Evolutionary conservation across 139 green algal genomes (phyloP).

Genomic region (Chlorella vulgaris): DNA sequence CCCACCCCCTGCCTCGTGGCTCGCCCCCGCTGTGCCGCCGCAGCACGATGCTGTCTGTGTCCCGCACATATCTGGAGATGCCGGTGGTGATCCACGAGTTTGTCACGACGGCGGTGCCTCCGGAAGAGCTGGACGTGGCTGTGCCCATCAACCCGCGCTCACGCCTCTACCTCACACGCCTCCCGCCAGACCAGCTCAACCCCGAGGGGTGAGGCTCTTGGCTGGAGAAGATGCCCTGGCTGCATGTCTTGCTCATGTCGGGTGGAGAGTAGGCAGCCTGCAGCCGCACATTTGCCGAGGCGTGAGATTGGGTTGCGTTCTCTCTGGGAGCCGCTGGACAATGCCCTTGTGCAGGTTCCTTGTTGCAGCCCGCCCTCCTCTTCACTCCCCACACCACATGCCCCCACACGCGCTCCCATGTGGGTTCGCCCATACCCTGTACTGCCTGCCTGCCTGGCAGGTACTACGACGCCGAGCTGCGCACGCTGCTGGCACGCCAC

Average conservation of each 20-base stretch:
- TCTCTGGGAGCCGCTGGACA: no score
- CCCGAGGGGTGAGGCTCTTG: conserved; percentile 50
- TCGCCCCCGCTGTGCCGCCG: neutral
- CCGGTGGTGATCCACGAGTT: conserved; percentile 84
- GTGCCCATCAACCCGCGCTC: conserved; percentile 43
- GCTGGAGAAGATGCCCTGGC: neutral
- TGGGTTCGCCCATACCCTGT: neutral
- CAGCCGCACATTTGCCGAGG: no score
- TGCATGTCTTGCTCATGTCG: neutral
- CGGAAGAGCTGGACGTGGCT: conserved; percentile 4
- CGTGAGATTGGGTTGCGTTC: no score
- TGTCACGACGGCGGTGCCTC: neutral
- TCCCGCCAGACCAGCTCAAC: conserved; percentile 84
- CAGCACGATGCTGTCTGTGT: conserved; percentile 64
- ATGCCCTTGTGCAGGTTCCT: no score
- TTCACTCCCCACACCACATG: no score
- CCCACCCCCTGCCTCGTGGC: neutral
- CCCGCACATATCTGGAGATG: conserved; percentile 77
- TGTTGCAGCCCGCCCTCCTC: no score
- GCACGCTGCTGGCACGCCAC: conserved; percentile 39
- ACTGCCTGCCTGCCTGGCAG: neutral
- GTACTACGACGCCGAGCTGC: conserved; percentile 52
- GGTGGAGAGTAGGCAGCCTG: neutral
- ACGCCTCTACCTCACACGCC: conserved; percentile 39
- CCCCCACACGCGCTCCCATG: no score